Evolutionary conservation across 805 yeast species (phyloP).

Genomic region (Metschnikowia continentalis): DNA sequence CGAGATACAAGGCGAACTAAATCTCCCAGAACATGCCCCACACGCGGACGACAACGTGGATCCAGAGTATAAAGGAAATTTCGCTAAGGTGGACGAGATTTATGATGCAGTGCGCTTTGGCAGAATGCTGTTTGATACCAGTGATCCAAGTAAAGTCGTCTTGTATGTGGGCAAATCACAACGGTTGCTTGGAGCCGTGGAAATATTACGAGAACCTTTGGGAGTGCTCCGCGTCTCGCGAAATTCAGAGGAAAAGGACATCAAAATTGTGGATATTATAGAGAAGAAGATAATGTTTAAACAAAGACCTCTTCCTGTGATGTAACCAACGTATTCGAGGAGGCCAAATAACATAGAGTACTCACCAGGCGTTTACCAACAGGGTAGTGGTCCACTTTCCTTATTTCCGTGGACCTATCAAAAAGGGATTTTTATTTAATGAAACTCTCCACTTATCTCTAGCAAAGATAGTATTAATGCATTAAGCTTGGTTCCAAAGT

Average conservation of each 20-base stretch:
- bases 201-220: conserved; percentile 58
- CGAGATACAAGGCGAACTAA: conserved; percentile 73
- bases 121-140: conserved; percentile 40
- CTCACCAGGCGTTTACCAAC: neutral
- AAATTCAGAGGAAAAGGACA: conserved; percentile 22
- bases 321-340: conserved; percentile 36
- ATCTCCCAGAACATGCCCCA: conserved; percentile 40
- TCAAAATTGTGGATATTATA: conserved; percentile 58
- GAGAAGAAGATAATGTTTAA: conserved; percentile 56
- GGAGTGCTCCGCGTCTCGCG: conserved; percentile 52
- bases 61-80: conserved; percentile 31
- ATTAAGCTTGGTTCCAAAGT: no score
- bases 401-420: no score
- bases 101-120: conserved; percentile 52
- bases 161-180: conserved; percentile 67
- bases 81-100: conserved; percentile 30
- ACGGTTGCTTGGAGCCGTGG: conserved; percentile 59
- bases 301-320: conserved; percentile 71
- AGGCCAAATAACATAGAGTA: no score
- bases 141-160: conserved; percentile 43
- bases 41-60: conserved; percentile 25
- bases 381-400: no score
- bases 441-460: no score
- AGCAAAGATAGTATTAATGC: no score
- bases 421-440: no score